Evolutionary conservation across 1,284 basidiomycete species (phyloP).

Genomic region (Apiotrichum sp.): DNA sequence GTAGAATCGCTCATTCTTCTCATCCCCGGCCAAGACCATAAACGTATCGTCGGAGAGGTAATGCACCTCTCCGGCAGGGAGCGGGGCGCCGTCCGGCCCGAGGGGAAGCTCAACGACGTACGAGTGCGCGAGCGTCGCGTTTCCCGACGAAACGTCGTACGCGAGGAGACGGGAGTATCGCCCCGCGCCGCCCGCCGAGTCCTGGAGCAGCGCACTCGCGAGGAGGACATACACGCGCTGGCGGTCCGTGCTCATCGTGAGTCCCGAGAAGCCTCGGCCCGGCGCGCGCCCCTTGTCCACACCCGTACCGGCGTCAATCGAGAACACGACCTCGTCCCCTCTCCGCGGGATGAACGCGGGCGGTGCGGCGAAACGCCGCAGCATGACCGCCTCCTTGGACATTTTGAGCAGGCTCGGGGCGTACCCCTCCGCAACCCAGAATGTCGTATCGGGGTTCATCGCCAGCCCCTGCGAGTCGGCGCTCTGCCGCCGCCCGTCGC

Average conservation of each 20-base stretch:
- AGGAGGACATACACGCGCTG: conserved; percentile 39
- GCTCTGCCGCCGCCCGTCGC: conserved; percentile 51
- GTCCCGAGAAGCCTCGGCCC: conserved; percentile 51
- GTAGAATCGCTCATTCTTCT: conserved; percentile 20
- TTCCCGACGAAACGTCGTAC: conserved; percentile 22
- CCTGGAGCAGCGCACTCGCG: conserved; percentile 37
- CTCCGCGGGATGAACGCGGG: conserved; percentile 53
- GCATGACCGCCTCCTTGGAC: conserved; percentile 50
- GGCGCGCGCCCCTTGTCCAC: conserved; percentile 50
- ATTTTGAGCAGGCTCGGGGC: conserved; percentile 62
- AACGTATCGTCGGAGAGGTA: conserved; percentile 28
- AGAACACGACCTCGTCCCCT: conserved; percentile 48
- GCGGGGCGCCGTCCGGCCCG: conserved; percentile 32
- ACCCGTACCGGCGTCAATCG: conserved; percentile 51
- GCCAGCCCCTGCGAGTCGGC: conserved; percentile 61
- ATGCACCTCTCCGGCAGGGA: conserved; percentile 32
- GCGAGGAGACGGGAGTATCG: conserved; percentile 30
- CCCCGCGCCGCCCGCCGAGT: conserved; percentile 21
- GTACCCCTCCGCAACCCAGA: conserved; percentile 63
- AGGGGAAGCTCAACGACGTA: conserved; percentile 39
- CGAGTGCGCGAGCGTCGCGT: conserved; percentile 23
- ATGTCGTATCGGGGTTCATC: conserved; percentile 57
- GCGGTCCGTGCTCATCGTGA: conserved; percentile 33
- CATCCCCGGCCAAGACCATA: conserved; percentile 34
- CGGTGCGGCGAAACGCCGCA: conserved; percentile 59